Evolutionary conservation across 2,329 filamentous ascomycete species (phyloP).

Genomic region (Colletotrichum tropicale): DNA sequence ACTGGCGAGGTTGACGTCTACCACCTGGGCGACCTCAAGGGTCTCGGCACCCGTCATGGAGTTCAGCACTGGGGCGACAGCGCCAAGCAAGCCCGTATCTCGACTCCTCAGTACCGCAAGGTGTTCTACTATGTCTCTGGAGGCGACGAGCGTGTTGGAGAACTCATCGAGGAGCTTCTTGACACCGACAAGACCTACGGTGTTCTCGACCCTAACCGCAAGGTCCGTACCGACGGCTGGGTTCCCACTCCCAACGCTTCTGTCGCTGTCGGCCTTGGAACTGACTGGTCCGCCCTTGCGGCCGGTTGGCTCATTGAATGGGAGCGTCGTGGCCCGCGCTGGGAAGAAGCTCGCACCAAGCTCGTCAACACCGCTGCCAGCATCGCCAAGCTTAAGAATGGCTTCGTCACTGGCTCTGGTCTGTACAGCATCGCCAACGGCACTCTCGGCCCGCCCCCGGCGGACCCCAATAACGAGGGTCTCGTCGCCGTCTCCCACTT

Average conservation of each 20-base stretch:
- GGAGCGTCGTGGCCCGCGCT: constrained; percentile 59
- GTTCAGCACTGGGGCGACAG: constrained; percentile 67
- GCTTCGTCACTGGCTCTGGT: constrained; percentile 61
- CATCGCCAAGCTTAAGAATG: constrained; percentile 59
- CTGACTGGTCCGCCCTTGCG: constrained; percentile 63
- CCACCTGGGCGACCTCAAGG: constrained; percentile 61
- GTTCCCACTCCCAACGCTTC: constrained; percentile 44
- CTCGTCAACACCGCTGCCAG: constrained; percentile 52
- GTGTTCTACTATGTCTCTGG: constrained; percentile 60
- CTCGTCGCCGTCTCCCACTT: constrained; percentile 59
- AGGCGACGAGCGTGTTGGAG: constrained; percentile 62
- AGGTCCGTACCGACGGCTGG: constrained; percentile 60
- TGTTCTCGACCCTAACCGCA: constrained; percentile 60
- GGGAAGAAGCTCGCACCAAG: constrained; percentile 56
- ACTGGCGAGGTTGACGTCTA: constrained; percentile 68
- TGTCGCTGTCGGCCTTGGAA: constrained; percentile 58
- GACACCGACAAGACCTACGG: constrained; percentile 58
- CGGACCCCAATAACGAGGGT: constrained; percentile 56
- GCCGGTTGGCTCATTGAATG: constrained; percentile 64
- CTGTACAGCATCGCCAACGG: constrained; percentile 56
- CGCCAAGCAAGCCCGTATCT: constrained; percentile 66
- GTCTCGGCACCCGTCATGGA: constrained; percentile 66
- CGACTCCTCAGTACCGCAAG: constrained; percentile 61
- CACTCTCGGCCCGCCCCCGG: constrained; percentile 54
- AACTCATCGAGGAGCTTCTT: constrained; percentile 55